phyloP scores from a whole-genome alignment of 129 eudicot species.

The Tanacetum coccineum region DNA sequence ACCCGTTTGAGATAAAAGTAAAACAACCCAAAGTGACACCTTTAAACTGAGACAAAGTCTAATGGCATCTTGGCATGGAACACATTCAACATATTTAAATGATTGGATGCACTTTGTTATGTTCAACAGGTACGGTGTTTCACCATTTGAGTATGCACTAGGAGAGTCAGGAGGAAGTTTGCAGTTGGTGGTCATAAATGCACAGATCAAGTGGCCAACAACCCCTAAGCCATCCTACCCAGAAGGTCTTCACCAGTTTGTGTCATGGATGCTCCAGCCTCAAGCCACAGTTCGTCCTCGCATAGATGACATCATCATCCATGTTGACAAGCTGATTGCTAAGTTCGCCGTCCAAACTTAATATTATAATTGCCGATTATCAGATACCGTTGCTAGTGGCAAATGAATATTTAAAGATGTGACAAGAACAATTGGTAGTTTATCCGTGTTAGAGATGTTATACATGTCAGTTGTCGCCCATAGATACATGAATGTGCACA shows the following conservation, averaged over 20 bases:
- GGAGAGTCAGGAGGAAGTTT: conserved; percentile 95
- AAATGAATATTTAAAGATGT: conserved; percentile 13
- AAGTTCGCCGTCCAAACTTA: conserved; percentile 53
- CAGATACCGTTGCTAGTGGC: conserved; percentile 10
- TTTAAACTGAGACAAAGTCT: background rate
- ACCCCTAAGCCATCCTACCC: conserved; percentile 81
- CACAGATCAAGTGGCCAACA: conserved; percentile 86
- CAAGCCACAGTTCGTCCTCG: conserved; percentile 78
- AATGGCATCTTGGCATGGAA: background rate
- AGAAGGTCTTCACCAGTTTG: conserved; percentile 83
- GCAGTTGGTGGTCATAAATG: conserved; percentile 79
- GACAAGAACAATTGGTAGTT: conserved; percentile 16
- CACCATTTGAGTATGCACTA: conserved; percentile 91
- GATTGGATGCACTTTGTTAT: background rate
- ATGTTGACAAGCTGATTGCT: conserved; percentile 78
- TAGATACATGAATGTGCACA: conserved; percentile 9
- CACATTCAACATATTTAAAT: background rate
- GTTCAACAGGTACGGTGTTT: conserved; percentile 73
- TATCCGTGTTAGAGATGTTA: conserved; percentile 17
- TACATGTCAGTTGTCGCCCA: conserved; percentile 10
- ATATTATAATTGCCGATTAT: background rate
- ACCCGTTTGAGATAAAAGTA: background rate
- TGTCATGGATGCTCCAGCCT: conserved; percentile 97
- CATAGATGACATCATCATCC: conserved; percentile 81
- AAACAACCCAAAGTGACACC: background rate